Base-by-base conservation (phyloP, 2,329 filamentous ascomycete species). In the Penicillium sp. region DNA sequence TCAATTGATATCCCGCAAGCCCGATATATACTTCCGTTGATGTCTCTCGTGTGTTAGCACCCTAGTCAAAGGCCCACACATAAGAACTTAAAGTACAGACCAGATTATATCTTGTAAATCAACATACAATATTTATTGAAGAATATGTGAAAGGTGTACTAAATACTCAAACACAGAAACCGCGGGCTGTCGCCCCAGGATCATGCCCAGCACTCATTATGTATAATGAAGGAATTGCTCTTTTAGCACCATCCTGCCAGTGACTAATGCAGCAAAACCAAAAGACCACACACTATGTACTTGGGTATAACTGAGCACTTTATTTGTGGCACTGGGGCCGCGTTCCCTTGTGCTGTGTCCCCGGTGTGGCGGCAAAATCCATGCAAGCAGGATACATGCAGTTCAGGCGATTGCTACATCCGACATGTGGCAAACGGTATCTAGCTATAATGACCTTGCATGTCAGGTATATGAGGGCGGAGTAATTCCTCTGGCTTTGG, bases 331-430 rank as follows among this genome's bases (percentile, higher is more conserved):
- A 55, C 53, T 9, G 10, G 45, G 27, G 41, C 48, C 41, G 41
- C 34, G 47, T 55, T 40, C 45, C 21, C 10, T 33, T n/a, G 33
- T 52, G 33, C 53, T 39, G 40, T 40, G 34, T 31, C 33, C 16
- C 48, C 48, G 27, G 13, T 29, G 27, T 47, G 34, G 25, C 53
- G 16, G 41, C 29, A 19, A 50, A 50, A 25, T 33, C 19, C 21
- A 50, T 50, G 47, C 34, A 29, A 46, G 41, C 31, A 46, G 48
- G 46, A 51, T 52, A 47, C 41, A 34, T 56, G 48, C 48, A 56
- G 25, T 21, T 50, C 13, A 33, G 15, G 27, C 11, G 13, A 33
- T 41, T 48, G 43, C 46, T 43, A 55, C 27, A 41, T 41, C 33
- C 8, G 33, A 13, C 41, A 46, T 56, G 41, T 56, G 53, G 41